A percentile compares a stretch with the other conserved stretches of the same genome.
Conservation (phyloP, 164 flowering plant species). For the Sedum album region DNA sequence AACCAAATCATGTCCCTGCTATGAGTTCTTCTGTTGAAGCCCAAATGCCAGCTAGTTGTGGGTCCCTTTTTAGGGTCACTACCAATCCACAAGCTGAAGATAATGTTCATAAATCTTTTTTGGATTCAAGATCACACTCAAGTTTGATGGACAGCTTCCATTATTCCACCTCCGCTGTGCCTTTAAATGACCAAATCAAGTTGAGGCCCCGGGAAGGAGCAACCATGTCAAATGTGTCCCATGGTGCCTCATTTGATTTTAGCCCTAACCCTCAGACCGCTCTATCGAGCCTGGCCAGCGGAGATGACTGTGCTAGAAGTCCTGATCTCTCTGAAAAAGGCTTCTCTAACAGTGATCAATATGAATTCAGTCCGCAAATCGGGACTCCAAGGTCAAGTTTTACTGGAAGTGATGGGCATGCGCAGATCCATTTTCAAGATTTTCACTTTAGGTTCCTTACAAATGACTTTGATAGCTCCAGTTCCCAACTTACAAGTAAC, state of each 20-base stretch:
- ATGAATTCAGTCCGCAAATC: background rate
- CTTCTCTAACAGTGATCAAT: background rate
- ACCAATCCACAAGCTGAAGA: conserved; percentile 27
- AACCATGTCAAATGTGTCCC: background rate
- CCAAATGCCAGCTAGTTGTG: conserved; percentile 30
- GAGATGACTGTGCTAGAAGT: background rate
- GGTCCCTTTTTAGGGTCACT: conserved; percentile 44
- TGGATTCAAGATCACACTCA: conserved; percentile 6
- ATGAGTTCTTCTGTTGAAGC: conserved; percentile 2
- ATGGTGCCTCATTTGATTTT: conserved; percentile 1
- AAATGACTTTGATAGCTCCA: background rate
- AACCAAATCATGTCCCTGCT: conserved; percentile 17
- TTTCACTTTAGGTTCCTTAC: background rate
- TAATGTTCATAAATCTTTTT: background rate
- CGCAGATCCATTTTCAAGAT: background rate
- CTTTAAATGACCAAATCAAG: background rate
- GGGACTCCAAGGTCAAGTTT: background rate
- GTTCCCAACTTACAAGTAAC: background rate
- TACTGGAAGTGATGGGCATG: background rate
- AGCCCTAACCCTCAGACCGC: background rate
- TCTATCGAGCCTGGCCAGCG: background rate
- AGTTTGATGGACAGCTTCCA: background rate
- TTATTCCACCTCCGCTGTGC: background rate
- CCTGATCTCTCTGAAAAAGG: background rate
- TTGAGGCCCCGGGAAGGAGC: background rate